Base-by-base conservation (phyloP, 768 basidiomycete genomes). In the Amanita inopinata region DNA sequence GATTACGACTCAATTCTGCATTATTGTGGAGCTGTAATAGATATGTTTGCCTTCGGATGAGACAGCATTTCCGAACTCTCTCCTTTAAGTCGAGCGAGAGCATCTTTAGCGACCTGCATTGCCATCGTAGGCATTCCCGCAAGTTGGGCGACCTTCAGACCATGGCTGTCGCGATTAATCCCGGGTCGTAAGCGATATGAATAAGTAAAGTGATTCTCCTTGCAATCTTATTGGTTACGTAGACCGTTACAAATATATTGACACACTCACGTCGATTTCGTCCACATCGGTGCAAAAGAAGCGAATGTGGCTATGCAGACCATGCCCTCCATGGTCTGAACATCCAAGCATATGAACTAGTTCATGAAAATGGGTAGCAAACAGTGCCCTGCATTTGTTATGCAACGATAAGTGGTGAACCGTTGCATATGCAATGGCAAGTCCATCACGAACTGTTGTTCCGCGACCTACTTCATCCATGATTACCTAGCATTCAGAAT, bases 401-500 rank as follows among this genome's bases (percentile, higher is more conserved):
- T 74, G 71, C 25, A 73, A 63, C 28, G 78, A 62, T 14, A 97
- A 71, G 58, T 97, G 82, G 53, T 93, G 82, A 24, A 93, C 70
- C 2, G 89, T 80, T 4, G 89, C 87, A 54, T 90, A 97, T 12
- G 96, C 93, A 38, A 98, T 88, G 0, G 94, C 90, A 10, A 97
- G 61, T 7, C 94, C 94, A 53, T 96, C 93, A 47, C 78, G 78
- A 5, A 92, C 79, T 0, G 92, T 92, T 4, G 94, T 98, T 24
- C 94, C 94, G 51, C 94, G 68, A 4, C 94, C 94, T n/a, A 99
- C 92, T 66, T 99, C 94, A 57, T 99, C 94, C 89, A 99, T 93
- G 49, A 99, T 93, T n/a, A 98, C 85, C 89, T 92, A 51, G 11
- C 8, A 25, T 28, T 8, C n/a, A 33, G 30, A 10, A 25, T 14